Percentiles rank a stretch among this genome's conserved stretches.
Conservation (phyloP, 1,284 basidiomycete species). For the Trichosporon sp. region DNA sequence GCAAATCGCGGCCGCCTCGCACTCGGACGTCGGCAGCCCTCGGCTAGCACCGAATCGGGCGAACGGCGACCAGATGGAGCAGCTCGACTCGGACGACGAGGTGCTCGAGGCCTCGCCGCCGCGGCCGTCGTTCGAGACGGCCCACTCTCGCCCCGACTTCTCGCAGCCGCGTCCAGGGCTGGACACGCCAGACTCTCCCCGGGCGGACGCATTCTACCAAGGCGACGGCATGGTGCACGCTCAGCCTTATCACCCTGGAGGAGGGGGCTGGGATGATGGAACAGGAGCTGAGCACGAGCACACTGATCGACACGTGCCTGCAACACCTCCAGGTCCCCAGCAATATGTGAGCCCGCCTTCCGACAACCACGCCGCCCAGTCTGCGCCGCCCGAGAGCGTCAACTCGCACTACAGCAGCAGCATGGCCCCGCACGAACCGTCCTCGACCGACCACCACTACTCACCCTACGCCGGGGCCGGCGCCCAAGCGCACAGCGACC, state of each 20-base stretch:
- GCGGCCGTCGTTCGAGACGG: slow-evolving; percentile 5
- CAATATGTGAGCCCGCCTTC: background rate
- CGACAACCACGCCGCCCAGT: background rate
- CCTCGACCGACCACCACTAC: background rate
- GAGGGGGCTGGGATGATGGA: background rate
- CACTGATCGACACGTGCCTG: background rate
- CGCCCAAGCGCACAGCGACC: background rate
- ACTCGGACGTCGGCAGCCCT: background rate
- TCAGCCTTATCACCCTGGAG: background rate
- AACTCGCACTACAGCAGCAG: slow-evolving; percentile 5
- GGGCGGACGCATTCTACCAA: background rate
- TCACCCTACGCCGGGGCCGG: background rate
- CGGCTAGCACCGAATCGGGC: background rate
- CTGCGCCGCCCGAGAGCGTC: background rate
- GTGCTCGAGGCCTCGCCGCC: background rate
- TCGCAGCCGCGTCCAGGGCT: slow-evolving; percentile 1
- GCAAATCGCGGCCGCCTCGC: background rate
- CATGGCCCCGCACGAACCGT: background rate
- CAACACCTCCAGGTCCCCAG: background rate
- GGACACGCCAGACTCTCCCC: background rate
- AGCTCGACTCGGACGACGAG: slow-evolving; percentile 6
- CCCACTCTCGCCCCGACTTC: background rate
- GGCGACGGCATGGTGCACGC: background rate
- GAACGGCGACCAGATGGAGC: background rate
- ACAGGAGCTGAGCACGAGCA: background rate